phyloP scores from a whole-genome alignment of 768 basidiomycete genomes.

The Xerocomellus amylosporus region DNA sequence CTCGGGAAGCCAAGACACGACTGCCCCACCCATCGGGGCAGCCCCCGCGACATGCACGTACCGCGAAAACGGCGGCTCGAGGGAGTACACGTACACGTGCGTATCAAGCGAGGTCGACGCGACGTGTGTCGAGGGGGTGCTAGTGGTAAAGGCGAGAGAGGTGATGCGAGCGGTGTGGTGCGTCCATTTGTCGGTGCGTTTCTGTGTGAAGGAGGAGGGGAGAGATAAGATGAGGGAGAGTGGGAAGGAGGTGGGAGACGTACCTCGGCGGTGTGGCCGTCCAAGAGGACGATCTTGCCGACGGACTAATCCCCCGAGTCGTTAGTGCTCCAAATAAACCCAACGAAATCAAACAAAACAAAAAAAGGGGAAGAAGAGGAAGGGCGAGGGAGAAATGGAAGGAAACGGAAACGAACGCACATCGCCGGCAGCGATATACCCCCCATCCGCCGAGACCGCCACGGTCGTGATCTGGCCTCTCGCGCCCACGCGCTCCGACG shows the following conservation, averaged over 20 bases:
- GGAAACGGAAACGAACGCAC: constrained; percentile 42
- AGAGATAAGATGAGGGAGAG: neutral
- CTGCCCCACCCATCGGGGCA: constrained; percentile 78
- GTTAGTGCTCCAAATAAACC: neutral
- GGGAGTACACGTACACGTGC: constrained; percentile 84
- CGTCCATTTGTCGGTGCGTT: constrained; percentile 77
- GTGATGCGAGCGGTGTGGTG: constrained; percentile 82
- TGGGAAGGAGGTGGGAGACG: neutral
- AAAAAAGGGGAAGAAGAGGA: neutral
- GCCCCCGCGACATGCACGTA: constrained; percentile 86
- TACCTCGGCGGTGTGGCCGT: constrained; percentile 60
- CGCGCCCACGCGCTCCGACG: constrained; percentile 60
- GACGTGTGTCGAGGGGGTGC: constrained; percentile 56
- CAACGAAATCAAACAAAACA: neutral
- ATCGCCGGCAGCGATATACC: constrained; percentile 78
- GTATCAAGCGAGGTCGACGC: constrained; percentile 94
- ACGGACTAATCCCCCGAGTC: constrained; percentile 48
- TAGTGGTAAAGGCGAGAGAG: constrained; percentile 44
- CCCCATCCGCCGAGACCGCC: constrained; percentile 77
- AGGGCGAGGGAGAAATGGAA: neutral
- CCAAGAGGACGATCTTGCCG: constrained; percentile 79
- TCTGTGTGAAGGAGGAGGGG: constrained; percentile 32
- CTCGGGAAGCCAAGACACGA: constrained; percentile 65
- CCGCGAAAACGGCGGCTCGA: constrained; percentile 57
- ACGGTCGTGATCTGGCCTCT: constrained; percentile 65